Evolutionary conservation across 352 stramenopile genomes (phyloP), one percentile per base, ranked within the genome.

Genomic region (Phytopythium montanum): DNA sequence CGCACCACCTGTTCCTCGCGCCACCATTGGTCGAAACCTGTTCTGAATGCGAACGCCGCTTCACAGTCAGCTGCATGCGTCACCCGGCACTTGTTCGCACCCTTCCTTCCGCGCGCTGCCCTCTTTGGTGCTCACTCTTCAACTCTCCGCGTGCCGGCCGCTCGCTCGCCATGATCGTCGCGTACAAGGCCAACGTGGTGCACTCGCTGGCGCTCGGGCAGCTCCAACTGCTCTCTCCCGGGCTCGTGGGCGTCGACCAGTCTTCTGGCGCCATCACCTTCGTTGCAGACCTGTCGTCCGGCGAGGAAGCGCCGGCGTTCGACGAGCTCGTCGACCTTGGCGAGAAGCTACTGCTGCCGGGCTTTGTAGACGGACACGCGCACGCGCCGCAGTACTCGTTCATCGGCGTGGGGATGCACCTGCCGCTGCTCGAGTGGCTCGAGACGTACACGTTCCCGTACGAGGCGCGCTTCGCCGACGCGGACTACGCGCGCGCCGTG

Each of bases 331-430:
- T 94, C 49, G 81, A 92, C 55, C 59, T 89, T 19, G 77, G 79
- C 33, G 69, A 92, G 34, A 72, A 84, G 26, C 68, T 98, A 51
- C 73, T 98, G 26, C 66, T 97, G 16, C 95, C 95, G 13, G 95
- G 95, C 42, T 97, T 98, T 55, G 76, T 98, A 26, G 95, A 98
- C 67, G 86, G 85, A 21, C 95, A 98, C 65, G 90, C 91, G 23
- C 95, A 98, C 65, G 95, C 95, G 2, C 90, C 95, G 6, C 95
- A 98, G 78, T 95, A 98, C 69, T 84, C 89, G 19, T 98, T 96
- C 66, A 82, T 95, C 18, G 95, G 95, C 28, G 95, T 97, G 34
- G 94, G 91, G 46, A 98, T 97, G 80, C 91, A 98, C 68, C 63
- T 97, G 46, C 89, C 89, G 21, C 75, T 98, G 36, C 80, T 98